phyloP scores from a whole-genome alignment of 2,329 filamentous ascomycete genomes.

The Pseudogymnoascus sp. region DNA sequence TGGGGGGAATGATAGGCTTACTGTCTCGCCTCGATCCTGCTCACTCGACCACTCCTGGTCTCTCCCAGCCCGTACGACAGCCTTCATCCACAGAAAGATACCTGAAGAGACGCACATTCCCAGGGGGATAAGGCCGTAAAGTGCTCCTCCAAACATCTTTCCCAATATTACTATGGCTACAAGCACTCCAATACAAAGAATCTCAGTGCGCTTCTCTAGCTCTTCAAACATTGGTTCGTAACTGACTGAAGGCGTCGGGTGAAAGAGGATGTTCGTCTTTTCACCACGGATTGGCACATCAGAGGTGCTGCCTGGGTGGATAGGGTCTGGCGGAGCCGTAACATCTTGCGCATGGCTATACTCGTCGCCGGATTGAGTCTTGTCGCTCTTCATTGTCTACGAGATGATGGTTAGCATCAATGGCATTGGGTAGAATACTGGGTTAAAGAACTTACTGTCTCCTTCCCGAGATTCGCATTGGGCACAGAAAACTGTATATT shows the following conservation, averaged over 20 bases:
- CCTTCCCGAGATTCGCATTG: conserved; percentile 77
- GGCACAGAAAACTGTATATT: conserved; percentile 59
- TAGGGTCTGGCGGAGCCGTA: conserved; percentile 81
- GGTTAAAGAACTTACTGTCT: conserved; percentile 41
- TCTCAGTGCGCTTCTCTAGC: conserved; percentile 66
- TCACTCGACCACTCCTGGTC: conserved; percentile 86
- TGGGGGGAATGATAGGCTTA: conserved; percentile 27
- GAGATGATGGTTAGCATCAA: neutral
- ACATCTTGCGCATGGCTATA: conserved; percentile 83
- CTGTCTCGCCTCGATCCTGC: conserved; percentile 71
- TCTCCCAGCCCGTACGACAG: conserved; percentile 71
- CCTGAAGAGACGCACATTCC: conserved; percentile 64
- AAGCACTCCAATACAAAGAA: conserved; percentile 63
- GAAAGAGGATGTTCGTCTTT: conserved; percentile 93
- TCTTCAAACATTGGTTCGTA: conserved; percentile 80
- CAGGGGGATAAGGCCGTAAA: conserved; percentile 69
- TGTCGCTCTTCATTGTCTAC: conserved; percentile 58
- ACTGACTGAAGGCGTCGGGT: conserved; percentile 82
- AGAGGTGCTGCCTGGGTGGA: conserved; percentile 72
- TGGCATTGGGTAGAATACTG: too few species aligned
- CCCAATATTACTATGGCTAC: conserved; percentile 68
- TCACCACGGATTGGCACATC: conserved; percentile 95
- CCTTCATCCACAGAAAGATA: conserved; percentile 84
- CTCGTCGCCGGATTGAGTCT: conserved; percentile 64
- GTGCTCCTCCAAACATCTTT: conserved; percentile 66